Percentiles rank a stretch among this genome's conserved stretches.
These are phyloP conservation scores for Pseudopediastrum boryanum DNA, from an alignment of 139 green algal species.

Conservation along the genomic window DNA sequence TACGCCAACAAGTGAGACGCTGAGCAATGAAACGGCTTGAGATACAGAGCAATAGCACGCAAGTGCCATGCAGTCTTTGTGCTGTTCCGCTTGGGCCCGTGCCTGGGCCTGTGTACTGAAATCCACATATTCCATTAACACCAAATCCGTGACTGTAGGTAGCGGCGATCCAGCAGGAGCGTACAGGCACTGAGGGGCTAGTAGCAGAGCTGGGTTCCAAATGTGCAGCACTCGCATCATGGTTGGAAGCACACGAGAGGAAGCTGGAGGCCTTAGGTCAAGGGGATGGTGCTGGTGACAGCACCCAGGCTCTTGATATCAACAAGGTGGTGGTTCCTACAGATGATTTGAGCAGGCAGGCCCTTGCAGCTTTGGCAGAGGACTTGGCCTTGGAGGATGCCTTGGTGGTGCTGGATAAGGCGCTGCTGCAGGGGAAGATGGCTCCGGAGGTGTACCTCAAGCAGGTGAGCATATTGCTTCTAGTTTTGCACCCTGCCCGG, in stretches of 20 bases:
- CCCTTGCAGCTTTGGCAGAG: slow-evolving; percentile 73
- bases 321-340: slow-evolving; percentile 60
- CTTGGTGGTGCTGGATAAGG: slow-evolving; percentile 80
- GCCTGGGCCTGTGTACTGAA: no score
- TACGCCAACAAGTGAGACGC: no score
- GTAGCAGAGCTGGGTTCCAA: slow-evolving; percentile 67
- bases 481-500: background rate
- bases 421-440: slow-evolving; percentile 60
- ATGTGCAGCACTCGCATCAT: slow-evolving; percentile 57
- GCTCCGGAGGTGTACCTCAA: slow-evolving; percentile 77
- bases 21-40: no score
- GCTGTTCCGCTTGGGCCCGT: no score
- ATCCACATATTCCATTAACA: no score
- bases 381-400: slow-evolving; percentile 89
- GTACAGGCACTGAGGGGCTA: slow-evolving; percentile 66
- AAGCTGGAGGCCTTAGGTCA: slow-evolving; percentile 39
- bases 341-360: slow-evolving; percentile 75
- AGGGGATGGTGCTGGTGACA: background rate
- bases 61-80: background rate
- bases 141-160: slow-evolving; percentile 22
- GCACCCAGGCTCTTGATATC: slow-evolving; percentile 14
- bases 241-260: slow-evolving; percentile 76
- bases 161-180: slow-evolving; percentile 56
- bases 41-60: no score
- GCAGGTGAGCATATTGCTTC: slow-evolving; percentile 53